These are phyloP conservation scores for Hypoxylon rickii DNA, from an alignment of 495 filamentous ascomycete genomes.

Conservation along the genomic window DNA sequence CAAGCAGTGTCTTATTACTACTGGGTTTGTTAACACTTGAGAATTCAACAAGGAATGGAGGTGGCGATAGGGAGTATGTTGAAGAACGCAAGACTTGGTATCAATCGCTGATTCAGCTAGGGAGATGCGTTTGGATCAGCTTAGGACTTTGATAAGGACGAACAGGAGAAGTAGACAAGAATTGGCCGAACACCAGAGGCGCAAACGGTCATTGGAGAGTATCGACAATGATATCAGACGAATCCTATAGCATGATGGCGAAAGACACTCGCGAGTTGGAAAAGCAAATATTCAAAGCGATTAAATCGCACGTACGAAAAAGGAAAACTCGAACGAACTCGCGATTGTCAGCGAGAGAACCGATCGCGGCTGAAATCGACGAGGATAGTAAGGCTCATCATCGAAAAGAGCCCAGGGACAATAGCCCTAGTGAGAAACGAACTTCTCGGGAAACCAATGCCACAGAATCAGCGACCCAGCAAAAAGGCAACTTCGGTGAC, in stretches of 20 bases:
- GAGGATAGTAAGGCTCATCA: too few relatives aligned
- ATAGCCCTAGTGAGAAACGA: too few relatives aligned
- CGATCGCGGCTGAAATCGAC: background rate
- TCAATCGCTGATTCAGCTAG: constrained; percentile 13
- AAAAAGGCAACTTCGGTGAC: background rate
- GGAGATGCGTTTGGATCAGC: constrained; percentile 8
- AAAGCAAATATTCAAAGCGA: constrained; percentile 6
- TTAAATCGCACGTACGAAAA: constrained; percentile 5
- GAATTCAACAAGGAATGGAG: too few relatives aligned
- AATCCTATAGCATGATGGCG: constrained; percentile 1
- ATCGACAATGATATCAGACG: background rate
- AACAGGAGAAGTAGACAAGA: constrained; percentile 3
- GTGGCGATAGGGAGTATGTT: too few relatives aligned
- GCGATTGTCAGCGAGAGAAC: too few relatives aligned
- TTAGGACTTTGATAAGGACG: constrained; percentile 13
- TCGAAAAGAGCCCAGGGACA: too few relatives aligned
- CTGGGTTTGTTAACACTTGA: constrained; percentile 16
- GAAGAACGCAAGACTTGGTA: background rate
- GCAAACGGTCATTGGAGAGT: background rate
- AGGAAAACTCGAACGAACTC: too few relatives aligned
- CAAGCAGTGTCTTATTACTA: constrained; percentile 10
- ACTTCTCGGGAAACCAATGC: too few relatives aligned
- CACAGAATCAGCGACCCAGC: too few relatives aligned
- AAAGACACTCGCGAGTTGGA: constrained; percentile 18
- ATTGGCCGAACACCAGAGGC: constrained; percentile 17